Evolutionary conservation across 2,329 filamentous ascomycete genomes (phyloP).

Genomic region (Pyrenophora tritici-repentis): DNA sequence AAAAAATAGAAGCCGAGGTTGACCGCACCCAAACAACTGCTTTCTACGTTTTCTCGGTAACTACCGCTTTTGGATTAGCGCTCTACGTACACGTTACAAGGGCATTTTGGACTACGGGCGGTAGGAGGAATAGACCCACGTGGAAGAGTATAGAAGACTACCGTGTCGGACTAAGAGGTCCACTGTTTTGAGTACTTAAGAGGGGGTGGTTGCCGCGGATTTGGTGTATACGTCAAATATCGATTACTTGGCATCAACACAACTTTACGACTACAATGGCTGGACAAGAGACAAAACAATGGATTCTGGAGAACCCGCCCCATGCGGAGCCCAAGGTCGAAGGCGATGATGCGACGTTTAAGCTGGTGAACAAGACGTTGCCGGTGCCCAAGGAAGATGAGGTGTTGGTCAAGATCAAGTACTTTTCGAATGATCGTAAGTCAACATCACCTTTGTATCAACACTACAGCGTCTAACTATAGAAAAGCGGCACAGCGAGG

Average conservation of each 20-base stretch:
- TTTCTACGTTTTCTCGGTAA: slow-evolving; percentile 1
- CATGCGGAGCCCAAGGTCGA: slow-evolving; percentile 41
- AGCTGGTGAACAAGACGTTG: slow-evolving; percentile 42
- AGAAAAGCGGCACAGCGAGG: slow-evolving; percentile 52
- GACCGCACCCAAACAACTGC: slow-evolving; percentile 3
- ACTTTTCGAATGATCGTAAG: slow-evolving; percentile 56
- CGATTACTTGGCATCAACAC: not conserved
- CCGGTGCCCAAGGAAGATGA: slow-evolving; percentile 47
- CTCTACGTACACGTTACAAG: not conserved
- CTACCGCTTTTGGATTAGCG: slow-evolving; percentile 3
- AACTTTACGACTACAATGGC: slow-evolving; percentile 27
- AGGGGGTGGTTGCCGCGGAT: not conserved
- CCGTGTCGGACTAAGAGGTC: not conserved
- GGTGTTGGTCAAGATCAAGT: slow-evolving; percentile 54
- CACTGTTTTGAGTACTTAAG: slow-evolving; percentile 4
- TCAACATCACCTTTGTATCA: too few relatives aligned
- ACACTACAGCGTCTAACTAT: too few relatives aligned
- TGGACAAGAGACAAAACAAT: slow-evolving; percentile 48
- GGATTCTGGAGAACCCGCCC: slow-evolving; percentile 52
- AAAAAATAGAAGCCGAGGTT: slow-evolving; percentile 16
- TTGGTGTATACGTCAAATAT: too few relatives aligned
- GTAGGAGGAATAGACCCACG: not conserved
- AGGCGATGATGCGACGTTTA: slow-evolving; percentile 49
- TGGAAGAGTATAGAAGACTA: slow-evolving; percentile 3
- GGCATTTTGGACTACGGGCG: not conserved